Conservation (phyloP, 371 early-diverging fungal genomes). For the Lichtheimia corymbifera region DNA sequence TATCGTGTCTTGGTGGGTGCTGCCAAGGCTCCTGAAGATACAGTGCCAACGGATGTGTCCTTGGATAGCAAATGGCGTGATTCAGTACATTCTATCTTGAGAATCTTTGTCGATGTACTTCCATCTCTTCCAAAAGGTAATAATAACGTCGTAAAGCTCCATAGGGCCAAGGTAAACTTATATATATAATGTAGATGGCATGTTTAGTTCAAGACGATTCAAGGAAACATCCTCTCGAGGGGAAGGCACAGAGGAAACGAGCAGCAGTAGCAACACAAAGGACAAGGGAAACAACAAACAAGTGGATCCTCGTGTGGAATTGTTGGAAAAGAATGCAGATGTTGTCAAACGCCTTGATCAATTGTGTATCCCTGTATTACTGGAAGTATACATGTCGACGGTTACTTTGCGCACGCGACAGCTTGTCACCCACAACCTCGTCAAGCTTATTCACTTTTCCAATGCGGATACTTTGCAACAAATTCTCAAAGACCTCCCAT, state of each 20-base stretch:
- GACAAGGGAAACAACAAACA: slow-evolving; percentile 5
- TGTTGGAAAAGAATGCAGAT: slow-evolving; percentile 41
- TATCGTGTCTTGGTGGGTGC: slow-evolving; percentile 61
- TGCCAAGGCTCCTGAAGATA: slow-evolving; percentile 8
- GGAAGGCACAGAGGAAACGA: slow-evolving; percentile 21
- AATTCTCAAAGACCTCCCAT: slow-evolving; percentile 45
- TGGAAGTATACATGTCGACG: slow-evolving; percentile 60
- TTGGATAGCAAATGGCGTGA: slow-evolving; percentile 46
- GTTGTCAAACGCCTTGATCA: slow-evolving; percentile 42
- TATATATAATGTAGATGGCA: slow-evolving; percentile 14
- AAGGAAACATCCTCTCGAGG: slow-evolving; percentile 24
- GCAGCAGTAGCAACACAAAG: neutral
- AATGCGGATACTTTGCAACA: slow-evolving; percentile 29
- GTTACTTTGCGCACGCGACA: slow-evolving; percentile 61
- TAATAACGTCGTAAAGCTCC: neutral
- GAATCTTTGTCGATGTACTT: slow-evolving; percentile 57
- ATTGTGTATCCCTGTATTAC: slow-evolving; percentile 54
- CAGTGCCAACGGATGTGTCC: slow-evolving; percentile 18
- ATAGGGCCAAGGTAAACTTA: neutral
- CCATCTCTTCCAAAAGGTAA: slow-evolving; percentile 67
- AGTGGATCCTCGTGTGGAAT: slow-evolving; percentile 39
- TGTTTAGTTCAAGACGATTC: slow-evolving; percentile 42
- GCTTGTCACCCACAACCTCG: slow-evolving; percentile 51
- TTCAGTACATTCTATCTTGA: slow-evolving; percentile 37
- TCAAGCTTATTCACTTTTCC: slow-evolving; percentile 57